Evolutionary conservation across 2,329 filamentous ascomycete genomes (phyloP).

Genomic region (Rhynchosporium agropyri): DNA sequence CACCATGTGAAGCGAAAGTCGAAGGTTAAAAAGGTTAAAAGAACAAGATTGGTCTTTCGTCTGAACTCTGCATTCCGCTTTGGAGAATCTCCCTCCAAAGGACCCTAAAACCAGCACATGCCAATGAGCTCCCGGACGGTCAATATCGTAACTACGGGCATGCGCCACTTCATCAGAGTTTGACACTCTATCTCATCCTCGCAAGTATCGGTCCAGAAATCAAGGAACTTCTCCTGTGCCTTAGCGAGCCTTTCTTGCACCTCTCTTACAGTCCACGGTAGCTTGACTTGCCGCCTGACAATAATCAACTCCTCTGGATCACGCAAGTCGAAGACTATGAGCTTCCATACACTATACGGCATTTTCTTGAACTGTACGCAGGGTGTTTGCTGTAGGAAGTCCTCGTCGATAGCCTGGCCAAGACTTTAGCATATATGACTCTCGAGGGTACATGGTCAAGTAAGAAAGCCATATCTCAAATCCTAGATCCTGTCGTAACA

Average conservation of each 20-base stretch:
- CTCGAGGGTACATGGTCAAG: no score
- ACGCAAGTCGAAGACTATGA: slow-evolving; percentile 17
- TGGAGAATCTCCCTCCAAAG: neutral
- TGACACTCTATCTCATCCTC: slow-evolving; percentile 4
- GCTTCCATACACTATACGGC: slow-evolving; percentile 22
- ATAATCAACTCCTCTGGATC: slow-evolving; percentile 19
- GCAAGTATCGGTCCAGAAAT: slow-evolving; percentile 14
- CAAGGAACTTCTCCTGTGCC: slow-evolving; percentile 15
- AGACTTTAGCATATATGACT: no score
- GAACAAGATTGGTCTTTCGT: neutral
- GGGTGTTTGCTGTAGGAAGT: slow-evolving; percentile 17
- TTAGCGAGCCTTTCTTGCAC: slow-evolving; percentile 13
- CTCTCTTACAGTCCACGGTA: neutral
- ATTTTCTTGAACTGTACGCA: slow-evolving; percentile 15
- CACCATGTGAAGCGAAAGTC: no score
- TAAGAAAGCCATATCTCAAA: no score
- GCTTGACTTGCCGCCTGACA: slow-evolving; percentile 2
- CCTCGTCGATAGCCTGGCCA: slow-evolving; percentile 16
- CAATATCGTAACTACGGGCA: slow-evolving; percentile 19
- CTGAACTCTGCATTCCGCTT: neutral
- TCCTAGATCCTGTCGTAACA: no score
- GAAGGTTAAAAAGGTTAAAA: no score
- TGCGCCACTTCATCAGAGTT: slow-evolving; percentile 11
- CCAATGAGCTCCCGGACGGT: slow-evolving; percentile 20
- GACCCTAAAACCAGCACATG: slow-evolving; percentile 17